phyloP scores from a whole-genome alignment of 192 early-diverging fungal species.

The Coemansia sp. region DNA sequence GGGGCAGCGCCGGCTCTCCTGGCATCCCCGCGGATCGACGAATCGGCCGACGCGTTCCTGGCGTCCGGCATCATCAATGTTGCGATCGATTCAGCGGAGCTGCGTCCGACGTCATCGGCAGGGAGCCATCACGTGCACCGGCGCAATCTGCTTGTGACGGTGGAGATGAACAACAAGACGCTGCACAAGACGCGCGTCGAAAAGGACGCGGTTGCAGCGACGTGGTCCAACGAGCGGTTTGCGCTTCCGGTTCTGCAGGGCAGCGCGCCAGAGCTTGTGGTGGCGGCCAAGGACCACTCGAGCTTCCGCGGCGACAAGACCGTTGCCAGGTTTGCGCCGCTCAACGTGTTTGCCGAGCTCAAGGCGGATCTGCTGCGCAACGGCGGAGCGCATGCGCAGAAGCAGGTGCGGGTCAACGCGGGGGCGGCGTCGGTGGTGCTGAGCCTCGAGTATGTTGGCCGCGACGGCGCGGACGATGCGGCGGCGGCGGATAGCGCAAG shows the following conservation, averaged over 20 bases:
- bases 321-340: slow-evolving; percentile 24
- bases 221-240: slow-evolving; percentile 33
- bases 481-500: slow-evolving; percentile 36
- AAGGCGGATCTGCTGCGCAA: slow-evolving; percentile 32
- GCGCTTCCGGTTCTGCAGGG: slow-evolving; percentile 48
- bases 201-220: slow-evolving; percentile 33
- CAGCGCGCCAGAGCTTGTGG: slow-evolving; percentile 26
- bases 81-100: slow-evolving; percentile 34
- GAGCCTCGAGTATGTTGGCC: slow-evolving; percentile 27
- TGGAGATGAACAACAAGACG: slow-evolving; percentile 51
- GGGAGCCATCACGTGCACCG: slow-evolving; percentile 15
- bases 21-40: slow-evolving; percentile 30
- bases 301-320: slow-evolving; percentile 55
- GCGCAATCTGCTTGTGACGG: slow-evolving; percentile 41
- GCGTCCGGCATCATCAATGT: slow-evolving; percentile 29
- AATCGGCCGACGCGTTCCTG: slow-evolving; percentile 38
- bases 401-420: slow-evolving; percentile 10
- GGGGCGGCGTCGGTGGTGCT: slow-evolving; percentile 19
- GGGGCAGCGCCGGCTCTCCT: slow-evolving; percentile 2
- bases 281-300: slow-evolving; percentile 49
- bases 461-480: slow-evolving; percentile 7
- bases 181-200: slow-evolving; percentile 51
- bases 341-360: slow-evolving; percentile 39
- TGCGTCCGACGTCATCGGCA: slow-evolving; percentile 7
- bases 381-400: slow-evolving; percentile 13